These are phyloP conservation scores for Trichomonas vaginalis DNA, from an alignment of 208 protist species.

Conservation along the genomic window DNA sequence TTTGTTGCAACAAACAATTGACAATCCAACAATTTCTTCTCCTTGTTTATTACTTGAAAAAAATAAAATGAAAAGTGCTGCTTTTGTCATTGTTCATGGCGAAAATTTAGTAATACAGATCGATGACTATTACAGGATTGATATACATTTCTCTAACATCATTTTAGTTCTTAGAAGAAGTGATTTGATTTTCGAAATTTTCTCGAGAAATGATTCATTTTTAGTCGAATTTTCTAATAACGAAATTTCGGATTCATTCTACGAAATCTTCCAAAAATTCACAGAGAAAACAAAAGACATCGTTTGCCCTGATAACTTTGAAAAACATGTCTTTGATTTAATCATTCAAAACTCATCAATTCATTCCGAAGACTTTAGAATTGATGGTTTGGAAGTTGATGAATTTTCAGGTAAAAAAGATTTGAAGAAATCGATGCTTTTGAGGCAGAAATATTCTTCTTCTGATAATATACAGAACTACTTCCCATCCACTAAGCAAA, in stretches of 20 bases:
- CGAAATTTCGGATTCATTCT: neutral
- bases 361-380: neutral
- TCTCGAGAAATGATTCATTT: neutral
- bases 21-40: neutral
- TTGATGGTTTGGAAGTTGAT: neutral
- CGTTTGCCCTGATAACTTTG: neutral
- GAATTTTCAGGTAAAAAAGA: neutral
- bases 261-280: neutral
- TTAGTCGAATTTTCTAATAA: neutral
- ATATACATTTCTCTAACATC: neutral
- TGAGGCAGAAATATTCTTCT: neutral
- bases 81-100: neutral
- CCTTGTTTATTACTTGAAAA: neutral
- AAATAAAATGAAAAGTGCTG: neutral
- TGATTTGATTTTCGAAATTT: neutral
- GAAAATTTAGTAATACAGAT: neutral
- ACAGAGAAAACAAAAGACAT: too few relatives aligned
- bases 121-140: neutral
- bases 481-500: too few relatives aligned
- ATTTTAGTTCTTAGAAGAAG: neutral
- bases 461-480: too few relatives aligned
- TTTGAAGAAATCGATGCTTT: neutral
- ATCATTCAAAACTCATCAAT: neutral
- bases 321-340: neutral
- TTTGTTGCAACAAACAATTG: neutral